Evolutionary conservation across 164 flowering plant genomes (phyloP).

Genomic region (Echeveria elegans): DNA sequence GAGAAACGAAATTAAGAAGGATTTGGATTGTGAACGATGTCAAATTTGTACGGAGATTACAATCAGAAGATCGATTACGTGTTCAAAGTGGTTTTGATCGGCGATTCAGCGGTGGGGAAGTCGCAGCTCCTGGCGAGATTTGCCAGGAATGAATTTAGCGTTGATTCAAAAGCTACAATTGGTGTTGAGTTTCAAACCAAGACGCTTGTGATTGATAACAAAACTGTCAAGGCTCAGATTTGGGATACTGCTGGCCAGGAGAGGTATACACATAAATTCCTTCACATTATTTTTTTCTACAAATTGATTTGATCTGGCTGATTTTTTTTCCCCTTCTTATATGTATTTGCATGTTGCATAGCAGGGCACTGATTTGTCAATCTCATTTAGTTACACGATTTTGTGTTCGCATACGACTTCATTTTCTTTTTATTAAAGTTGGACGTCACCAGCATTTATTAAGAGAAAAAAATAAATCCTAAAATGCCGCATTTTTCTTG

Average conservation of each 20-base stretch:
- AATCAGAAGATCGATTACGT: constrained; percentile 74
- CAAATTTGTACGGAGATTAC: constrained; percentile 40
- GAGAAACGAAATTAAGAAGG: too few species aligned
- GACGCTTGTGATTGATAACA: constrained; percentile 57
- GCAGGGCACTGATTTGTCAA: too few species aligned
- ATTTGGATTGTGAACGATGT: constrained; percentile 22
- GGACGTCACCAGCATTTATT: too few species aligned
- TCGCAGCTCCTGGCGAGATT: constrained; percentile 75
- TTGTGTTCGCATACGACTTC: too few species aligned
- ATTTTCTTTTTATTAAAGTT: too few species aligned
- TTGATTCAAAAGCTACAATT: constrained; percentile 78
- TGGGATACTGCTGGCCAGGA: constrained; percentile 96
- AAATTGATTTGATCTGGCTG: too few species aligned
- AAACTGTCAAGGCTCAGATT: constrained; percentile 88
- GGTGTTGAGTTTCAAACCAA: constrained; percentile 80
- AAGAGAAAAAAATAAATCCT: too few species aligned
- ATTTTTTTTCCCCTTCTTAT: too few species aligned
- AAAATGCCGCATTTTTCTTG: too few species aligned
- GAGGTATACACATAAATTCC: constrained; percentile 26
- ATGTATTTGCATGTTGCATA: too few species aligned
- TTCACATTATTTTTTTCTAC: too few species aligned
- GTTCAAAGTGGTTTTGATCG: constrained; percentile 73
- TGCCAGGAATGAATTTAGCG: constrained; percentile 70
- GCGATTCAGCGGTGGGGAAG: constrained; percentile 85
- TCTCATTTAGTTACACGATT: too few species aligned